These are phyloP conservation scores for Cutaneotrichosporon sp. DNA, from an alignment of 1,284 basidiomycete genomes.

Conservation along the genomic window DNA sequence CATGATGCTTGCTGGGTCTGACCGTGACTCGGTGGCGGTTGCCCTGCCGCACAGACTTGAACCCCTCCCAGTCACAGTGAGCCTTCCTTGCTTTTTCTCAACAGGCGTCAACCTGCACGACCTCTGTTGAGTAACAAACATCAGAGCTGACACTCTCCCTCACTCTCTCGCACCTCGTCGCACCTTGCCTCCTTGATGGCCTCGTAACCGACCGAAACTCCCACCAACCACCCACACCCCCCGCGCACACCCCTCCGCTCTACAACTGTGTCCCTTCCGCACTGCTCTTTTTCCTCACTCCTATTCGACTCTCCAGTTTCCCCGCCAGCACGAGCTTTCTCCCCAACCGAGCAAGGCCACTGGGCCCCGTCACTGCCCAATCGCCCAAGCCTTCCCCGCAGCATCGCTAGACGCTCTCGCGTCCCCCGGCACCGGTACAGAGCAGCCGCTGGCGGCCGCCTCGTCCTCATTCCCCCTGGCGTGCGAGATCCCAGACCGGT, in stretches of 20 bases:
- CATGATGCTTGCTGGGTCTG: not conserved
- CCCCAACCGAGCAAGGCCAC: not conserved
- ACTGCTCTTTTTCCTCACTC: not conserved
- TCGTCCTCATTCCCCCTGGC: not conserved
- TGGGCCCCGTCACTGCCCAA: not conserved
- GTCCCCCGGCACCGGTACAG: not conserved
- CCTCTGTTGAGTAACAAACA: not conserved
- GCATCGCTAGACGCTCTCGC: not conserved
- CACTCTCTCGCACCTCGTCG: not conserved
- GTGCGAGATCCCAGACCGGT: not conserved
- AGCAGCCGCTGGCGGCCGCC: conserved; percentile 2
- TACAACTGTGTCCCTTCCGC: not conserved
- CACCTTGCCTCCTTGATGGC: too few species aligned
- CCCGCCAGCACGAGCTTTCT: not conserved
- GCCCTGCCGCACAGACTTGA: conserved; percentile 6
- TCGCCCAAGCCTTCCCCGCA: conserved; percentile 1
- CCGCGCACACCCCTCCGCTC: conserved; percentile 3
- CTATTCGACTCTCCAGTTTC: not conserved
- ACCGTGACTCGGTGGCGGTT: not conserved
- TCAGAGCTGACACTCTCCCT: not conserved
- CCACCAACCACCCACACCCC: not conserved
- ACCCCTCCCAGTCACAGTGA: not conserved
- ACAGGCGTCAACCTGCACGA: too few species aligned
- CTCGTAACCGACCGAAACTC: too few species aligned
- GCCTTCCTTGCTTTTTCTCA: not conserved